Percentiles rank a stretch among this genome's conserved stretches.
Conservation (phyloP, 2,329 filamentous ascomycete species). For the Paradendryphiella salina region DNA sequence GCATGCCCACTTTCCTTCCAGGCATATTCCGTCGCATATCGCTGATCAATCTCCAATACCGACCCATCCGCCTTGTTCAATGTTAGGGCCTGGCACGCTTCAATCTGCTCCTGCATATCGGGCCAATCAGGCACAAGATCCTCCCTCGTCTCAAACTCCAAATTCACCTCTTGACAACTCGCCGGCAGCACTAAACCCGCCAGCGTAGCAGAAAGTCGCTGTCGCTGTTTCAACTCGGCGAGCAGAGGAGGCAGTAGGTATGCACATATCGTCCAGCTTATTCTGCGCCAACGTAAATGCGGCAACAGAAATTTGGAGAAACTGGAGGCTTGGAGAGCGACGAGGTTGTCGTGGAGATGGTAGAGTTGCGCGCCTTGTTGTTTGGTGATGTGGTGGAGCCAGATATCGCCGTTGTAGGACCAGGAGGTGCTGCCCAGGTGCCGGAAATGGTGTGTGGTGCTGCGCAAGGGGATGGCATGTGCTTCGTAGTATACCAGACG, state of each 20-base stretch:
- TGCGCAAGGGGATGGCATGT: constrained; percentile 39
- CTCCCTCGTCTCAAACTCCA: constrained; percentile 28
- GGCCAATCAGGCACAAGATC: constrained; percentile 11
- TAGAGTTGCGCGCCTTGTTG: constrained; percentile 27
- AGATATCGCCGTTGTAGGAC: constrained; percentile 17
- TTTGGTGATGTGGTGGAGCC: constrained; percentile 25
- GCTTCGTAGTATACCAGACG: constrained; percentile 48
- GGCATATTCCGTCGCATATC: constrained; percentile 16
- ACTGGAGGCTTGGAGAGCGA: not conserved
- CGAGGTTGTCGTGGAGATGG: constrained; percentile 27
- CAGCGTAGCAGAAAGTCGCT: constrained; percentile 7
- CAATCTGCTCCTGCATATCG: constrained; percentile 8
- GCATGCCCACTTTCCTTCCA: constrained; percentile 22
- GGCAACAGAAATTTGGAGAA: constrained; percentile 17
- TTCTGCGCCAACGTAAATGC: constrained; percentile 29
- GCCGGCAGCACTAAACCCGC: constrained; percentile 14
- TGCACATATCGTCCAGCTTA: constrained; percentile 30
- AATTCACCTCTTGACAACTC: constrained; percentile 29
- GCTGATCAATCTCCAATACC: constrained; percentile 15
- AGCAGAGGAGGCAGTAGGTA: too few relatives aligned
- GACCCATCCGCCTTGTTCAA: constrained; percentile 15
- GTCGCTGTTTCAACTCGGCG: not conserved
- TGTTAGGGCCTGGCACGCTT: constrained; percentile 8
- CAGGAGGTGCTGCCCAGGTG: constrained; percentile 9
- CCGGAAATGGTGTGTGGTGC: constrained; percentile 32